Base-by-base conservation (phyloP, 768 basidiomycete genomes). In the Daedaleopsis sinensis region DNA sequence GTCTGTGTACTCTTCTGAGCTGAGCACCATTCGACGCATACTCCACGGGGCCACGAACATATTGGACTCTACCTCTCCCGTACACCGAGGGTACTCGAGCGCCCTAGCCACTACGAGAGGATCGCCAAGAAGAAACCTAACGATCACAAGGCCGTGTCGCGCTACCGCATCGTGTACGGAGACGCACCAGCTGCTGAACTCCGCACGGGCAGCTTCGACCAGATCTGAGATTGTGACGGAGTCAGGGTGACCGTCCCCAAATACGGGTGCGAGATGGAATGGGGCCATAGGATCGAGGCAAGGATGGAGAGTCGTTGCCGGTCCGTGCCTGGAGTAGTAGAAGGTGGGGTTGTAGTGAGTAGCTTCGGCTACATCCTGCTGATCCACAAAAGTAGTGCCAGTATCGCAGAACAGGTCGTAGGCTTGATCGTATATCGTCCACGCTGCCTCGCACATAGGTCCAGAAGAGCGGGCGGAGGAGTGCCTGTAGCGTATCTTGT, bases 291-390 rank as follows among this genome's bases (percentile, higher is more conserved):
- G 82, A 57, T 78, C 74, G 3, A 78, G 78, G 5, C 77, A 80
- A 60, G 81, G 79, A 55, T 84, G 81, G 0, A 81, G 71, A 12
- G 73, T 67, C 58, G 76, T 82, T 3, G 68, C 74, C 58, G 72
- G 67, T 12, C 79, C 79, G 16, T 66, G 68, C 7, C 69, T 64
- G 5, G 78, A 43, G 42, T 43, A n/a, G n/a, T 11, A 43, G 42
- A 43, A 43, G 10, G 42, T 43, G n/a, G 42, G 42, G 10, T 43
- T 43, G 15, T 11, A 13, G 42, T 4, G 42, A 15, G n/a, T n/a
- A 10, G 42, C 42, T 15, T 4, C 4, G 12, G 42, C 42, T 43
- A 13, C 4, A 43, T n/a, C n/a, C 15, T 4, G 15, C n/a, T 11
- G 46, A n/a, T 67, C 59, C 11, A 67, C 55, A 24, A 71, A 68